These are phyloP conservation scores for Tylopilus intermedius DNA, from an alignment of 768 basidiomycete species.

Conservation along the genomic window DNA sequence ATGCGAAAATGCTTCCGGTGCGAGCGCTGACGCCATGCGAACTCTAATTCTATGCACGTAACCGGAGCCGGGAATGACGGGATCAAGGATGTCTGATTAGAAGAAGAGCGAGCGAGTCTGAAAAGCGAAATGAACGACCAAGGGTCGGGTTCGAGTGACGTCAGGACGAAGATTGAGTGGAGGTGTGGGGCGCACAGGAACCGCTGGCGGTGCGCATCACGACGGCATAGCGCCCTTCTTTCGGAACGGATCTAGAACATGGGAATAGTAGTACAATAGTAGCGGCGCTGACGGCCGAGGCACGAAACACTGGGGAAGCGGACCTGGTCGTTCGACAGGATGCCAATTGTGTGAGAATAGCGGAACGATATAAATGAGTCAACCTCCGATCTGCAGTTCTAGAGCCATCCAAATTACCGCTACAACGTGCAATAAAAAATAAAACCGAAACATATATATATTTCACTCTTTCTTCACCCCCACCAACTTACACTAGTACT, in stretches of 20 bases:
- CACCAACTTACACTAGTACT: no score
- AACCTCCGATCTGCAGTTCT: no score
- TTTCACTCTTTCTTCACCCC: no score
- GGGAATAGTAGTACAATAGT: no score
- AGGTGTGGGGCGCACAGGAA: background rate
- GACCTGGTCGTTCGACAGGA: background rate
- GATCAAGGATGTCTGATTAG: no score
- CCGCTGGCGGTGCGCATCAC: background rate
- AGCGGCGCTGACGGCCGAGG: no score
- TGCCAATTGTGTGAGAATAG: background rate
- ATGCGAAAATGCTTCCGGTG: background rate
- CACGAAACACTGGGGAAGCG: no score
- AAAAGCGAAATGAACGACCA: background rate
- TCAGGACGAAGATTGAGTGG: background rate
- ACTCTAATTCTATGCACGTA: background rate
- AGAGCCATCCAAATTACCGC: no score
- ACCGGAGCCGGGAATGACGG: no score
- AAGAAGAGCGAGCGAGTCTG: background rate
- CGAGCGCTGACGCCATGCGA: background rate
- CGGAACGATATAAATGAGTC: background rate
- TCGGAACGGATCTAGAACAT: slow-evolving; percentile 12
- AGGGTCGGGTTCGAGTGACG: slow-evolving; percentile 6
- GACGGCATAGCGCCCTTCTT: background rate
- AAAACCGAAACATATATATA: slow-evolving; percentile 12
- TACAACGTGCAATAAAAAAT: background rate